Conservation (phyloP, 2,329 filamentous ascomycete genomes). For the Zalaria sp. region DNA sequence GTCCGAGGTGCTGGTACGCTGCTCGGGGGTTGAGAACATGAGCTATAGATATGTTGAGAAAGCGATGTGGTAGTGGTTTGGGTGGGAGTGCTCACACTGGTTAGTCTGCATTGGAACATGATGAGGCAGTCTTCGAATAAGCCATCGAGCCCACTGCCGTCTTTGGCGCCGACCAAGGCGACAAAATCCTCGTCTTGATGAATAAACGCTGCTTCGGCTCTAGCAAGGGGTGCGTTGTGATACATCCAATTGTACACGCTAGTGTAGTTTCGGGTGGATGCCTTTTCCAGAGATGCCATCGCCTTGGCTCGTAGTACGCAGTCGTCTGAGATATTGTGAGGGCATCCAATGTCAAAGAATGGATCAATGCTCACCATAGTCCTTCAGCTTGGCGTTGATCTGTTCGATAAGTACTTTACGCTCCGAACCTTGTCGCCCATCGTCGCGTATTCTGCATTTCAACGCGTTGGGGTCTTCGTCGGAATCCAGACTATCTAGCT, state of each 20-base stretch:
- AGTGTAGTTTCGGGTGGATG: slow-evolving; percentile 24
- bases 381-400: slow-evolving; percentile 4
- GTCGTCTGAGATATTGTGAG: slow-evolving; percentile 18
- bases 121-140: slow-evolving; percentile 21
- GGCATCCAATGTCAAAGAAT: no score
- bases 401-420: neutral
- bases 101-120: slow-evolving; percentile 14
- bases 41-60: no score
- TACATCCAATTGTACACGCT: slow-evolving; percentile 21
- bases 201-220: slow-evolving; percentile 21
- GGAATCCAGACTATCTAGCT: slow-evolving; percentile 11
- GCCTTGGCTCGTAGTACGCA: slow-evolving; percentile 23
- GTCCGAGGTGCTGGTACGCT: slow-evolving; percentile 21
- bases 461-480: neutral
- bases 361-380: slow-evolving; percentile 8
- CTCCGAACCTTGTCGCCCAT: neutral
- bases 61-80: no score
- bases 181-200: slow-evolving; percentile 25
- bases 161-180: slow-evolving; percentile 21
- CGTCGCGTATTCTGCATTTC: slow-evolving; percentile 6
- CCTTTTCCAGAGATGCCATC: slow-evolving; percentile 22
- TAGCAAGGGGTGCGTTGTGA: slow-evolving; percentile 21
- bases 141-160: slow-evolving; percentile 25
- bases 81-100: slow-evolving; percentile 12
- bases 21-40: slow-evolving; percentile 24